These are phyloP conservation scores for Cutaneotrichosporon spelunceum DNA, from an alignment of 1,284 basidiomycete genomes.

Conservation along the genomic window DNA sequence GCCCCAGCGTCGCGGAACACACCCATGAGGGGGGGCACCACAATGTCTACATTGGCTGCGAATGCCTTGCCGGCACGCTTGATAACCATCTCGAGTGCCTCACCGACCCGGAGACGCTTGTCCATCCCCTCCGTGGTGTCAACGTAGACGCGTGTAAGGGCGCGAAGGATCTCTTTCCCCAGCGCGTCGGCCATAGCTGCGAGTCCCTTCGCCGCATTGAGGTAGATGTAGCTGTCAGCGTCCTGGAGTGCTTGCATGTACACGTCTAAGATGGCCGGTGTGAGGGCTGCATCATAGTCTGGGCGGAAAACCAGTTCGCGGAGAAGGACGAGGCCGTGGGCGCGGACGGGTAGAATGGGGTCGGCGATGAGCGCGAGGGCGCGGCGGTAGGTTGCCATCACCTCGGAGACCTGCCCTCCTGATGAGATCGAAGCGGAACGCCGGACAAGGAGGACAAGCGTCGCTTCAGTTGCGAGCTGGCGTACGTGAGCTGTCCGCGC, in stretches of 20 bases:
- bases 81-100: slow-evolving; percentile 78
- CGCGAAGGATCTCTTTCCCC: slow-evolving; percentile 67
- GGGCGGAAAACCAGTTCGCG: slow-evolving; percentile 64
- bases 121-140: slow-evolving; percentile 59
- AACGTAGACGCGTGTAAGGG: slow-evolving; percentile 63
- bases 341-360: slow-evolving; percentile 88
- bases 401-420: slow-evolving; percentile 37
- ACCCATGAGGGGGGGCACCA: slow-evolving; percentile 68
- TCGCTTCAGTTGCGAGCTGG: slow-evolving; percentile 64
- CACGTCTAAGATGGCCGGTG: slow-evolving; percentile 80
- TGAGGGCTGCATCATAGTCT: slow-evolving; percentile 55
- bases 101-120: slow-evolving; percentile 74
- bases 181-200: slow-evolving; percentile 72
- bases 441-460: slow-evolving; percentile 36
- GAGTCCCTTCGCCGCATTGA: slow-evolving; percentile 88
- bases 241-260: slow-evolving; percentile 83
- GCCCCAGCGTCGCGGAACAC: slow-evolving; percentile 60
- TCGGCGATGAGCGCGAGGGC: slow-evolving; percentile 86
- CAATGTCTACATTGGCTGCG: slow-evolving; percentile 62
- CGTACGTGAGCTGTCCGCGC: slow-evolving; percentile 56
- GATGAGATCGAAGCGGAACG: slow-evolving; percentile 20
- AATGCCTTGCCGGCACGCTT: slow-evolving; percentile 69
- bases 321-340: slow-evolving; percentile 82
- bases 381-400: slow-evolving; percentile 73
- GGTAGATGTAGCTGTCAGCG: slow-evolving; percentile 90